Evolutionary conservation across 1,284 basidiomycete species (phyloP), one percentile per base, ranked within the genome.

Genomic region (Trichosporon sp.): DNA sequence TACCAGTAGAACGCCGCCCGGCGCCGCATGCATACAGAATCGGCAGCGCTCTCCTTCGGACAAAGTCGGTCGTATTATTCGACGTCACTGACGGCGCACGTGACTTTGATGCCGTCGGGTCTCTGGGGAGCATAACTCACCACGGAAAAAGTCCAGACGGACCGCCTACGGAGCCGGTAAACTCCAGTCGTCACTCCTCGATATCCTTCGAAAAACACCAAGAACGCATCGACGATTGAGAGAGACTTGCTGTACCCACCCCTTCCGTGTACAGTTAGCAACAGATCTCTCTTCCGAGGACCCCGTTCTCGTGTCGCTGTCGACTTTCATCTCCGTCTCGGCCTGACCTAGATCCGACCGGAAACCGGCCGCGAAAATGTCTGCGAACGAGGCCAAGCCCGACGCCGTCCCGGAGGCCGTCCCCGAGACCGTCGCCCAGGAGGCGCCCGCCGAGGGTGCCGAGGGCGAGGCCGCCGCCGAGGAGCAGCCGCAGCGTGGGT

Each of bases 321-420:
- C 56, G 56, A 60, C 56, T 29, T 51, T 42, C 63, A 32, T 9
- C 23, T 64, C 25, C 38, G 27, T 18, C 38, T 64, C 63, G 63
- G n/a, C 25, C 47, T 47, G 63, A 47, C 42, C 27, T 42, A 64
- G 34, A 35, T 60, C 56, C 56, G 56, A 60, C 27, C 15, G 62
- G 51, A n/a, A n/a, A n/a, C 32, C 31, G 23, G 8, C 35, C 9
- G 21, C 65, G n/a, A 42, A 35, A 53, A 72, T 72, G 71, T 72
- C 72, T 64, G 68, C 68, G 25, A 65, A 66, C 60, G 67, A 73
- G 69, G 66, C 53, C 51, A 70, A 72, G 67, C 66, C n/a, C 47
- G 21, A 51, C 44, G 58, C 34, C 53, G 58, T 38, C 47, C 65
- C 65, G 27, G 68, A 66, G 53, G 68, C 69, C 53, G 58, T 51